phyloP scores from a whole-genome alignment of 2,329 filamentous ascomycete species.

The Pleomassaria siparia region DNA sequence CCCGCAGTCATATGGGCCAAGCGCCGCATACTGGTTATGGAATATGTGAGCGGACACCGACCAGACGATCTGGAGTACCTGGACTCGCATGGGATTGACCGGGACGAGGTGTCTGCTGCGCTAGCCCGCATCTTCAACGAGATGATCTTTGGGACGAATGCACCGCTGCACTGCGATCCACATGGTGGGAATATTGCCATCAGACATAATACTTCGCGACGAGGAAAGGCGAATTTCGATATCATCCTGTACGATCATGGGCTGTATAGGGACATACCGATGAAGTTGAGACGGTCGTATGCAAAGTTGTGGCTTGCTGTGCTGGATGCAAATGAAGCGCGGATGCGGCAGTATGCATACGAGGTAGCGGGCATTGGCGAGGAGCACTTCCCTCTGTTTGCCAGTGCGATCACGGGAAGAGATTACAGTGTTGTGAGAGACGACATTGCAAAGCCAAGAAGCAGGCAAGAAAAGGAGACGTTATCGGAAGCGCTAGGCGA shows the following conservation, averaged over 20 bases:
- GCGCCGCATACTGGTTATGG: conserved; percentile 91
- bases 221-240: conserved; percentile 76
- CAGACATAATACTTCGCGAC: conserved; percentile 67
- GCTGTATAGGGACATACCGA: conserved; percentile 88
- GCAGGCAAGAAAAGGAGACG: conserved; percentile 77
- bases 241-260: conserved; percentile 96
- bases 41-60: conserved; percentile 81
- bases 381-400: conserved; percentile 91
- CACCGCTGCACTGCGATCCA: conserved; percentile 92
- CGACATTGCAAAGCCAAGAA: conserved; percentile 61
- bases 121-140: conserved; percentile 95
- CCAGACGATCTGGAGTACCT: conserved; percentile 88
- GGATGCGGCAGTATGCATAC: conserved; percentile 85
- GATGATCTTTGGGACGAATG: conserved; percentile 93
- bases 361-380: conserved; percentile 88
- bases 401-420: conserved; percentile 90
- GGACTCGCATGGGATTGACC: conserved; percentile 82
- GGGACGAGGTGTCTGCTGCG: conserved; percentile 91
- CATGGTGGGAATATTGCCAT: conserved; percentile 97
- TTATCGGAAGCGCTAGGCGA: conserved; percentile 84
- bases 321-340: conserved; percentile 79
- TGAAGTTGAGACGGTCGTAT: conserved; percentile 76
- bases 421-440: conserved; percentile 77
- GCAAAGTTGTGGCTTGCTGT: conserved; percentile 98
- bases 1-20: conserved; percentile 89